These are phyloP conservation scores for Clarireedia homoeocarpa DNA, from an alignment of 2,329 filamentous ascomycete species.

Conservation along the genomic window DNA sequence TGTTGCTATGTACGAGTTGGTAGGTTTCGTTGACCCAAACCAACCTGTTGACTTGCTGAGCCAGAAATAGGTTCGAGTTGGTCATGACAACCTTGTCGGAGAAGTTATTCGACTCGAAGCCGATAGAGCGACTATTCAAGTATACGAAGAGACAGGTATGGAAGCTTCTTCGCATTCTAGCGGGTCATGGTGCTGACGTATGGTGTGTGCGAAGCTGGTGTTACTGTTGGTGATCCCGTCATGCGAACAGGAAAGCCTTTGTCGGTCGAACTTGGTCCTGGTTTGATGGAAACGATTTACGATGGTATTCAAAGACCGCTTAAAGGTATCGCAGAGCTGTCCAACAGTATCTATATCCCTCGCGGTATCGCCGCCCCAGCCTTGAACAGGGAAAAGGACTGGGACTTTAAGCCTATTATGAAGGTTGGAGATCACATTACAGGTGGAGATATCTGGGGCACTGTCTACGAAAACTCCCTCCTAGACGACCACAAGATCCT, in stretches of 20 bases:
- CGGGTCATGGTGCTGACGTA: neutral
- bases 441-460: constrained; percentile 92
- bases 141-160: constrained; percentile 96
- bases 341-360: constrained; percentile 93
- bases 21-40: constrained; percentile 11
- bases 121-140: constrained; percentile 95
- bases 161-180: neutral
- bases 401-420: constrained; percentile 85
- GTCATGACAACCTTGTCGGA: constrained; percentile 84
- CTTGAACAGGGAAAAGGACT: constrained; percentile 85
- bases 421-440: constrained; percentile 98
- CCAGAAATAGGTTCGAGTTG: constrained; percentile 71
- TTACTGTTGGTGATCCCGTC: constrained; percentile 93
- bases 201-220: constrained; percentile 57
- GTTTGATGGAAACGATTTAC: constrained; percentile 98
- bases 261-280: constrained; percentile 93
- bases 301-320: constrained; percentile 97
- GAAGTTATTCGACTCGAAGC: constrained; percentile 97
- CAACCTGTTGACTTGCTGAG: neutral
- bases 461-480: constrained; percentile 92
- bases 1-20: constrained; percentile 99
- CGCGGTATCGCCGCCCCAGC: constrained; percentile 84
- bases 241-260: constrained; percentile 86
- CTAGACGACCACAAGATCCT: constrained; percentile 90
- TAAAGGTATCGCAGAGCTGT: constrained; percentile 67